These are phyloP conservation scores for Fusarium penzigii DNA, from an alignment of 2,329 filamentous ascomycete genomes.

Conservation along the genomic window DNA sequence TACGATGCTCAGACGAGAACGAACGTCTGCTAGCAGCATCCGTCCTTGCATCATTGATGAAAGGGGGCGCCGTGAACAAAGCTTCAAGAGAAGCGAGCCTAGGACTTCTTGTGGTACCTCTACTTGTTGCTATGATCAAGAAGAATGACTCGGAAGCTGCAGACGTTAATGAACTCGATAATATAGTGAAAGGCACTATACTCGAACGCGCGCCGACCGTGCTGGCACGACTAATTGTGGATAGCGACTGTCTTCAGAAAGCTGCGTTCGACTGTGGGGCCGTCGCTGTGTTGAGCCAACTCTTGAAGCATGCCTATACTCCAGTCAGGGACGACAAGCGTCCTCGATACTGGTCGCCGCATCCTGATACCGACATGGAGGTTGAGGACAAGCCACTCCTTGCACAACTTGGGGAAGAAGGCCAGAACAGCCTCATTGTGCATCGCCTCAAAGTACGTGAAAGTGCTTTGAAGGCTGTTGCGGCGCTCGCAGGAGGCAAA, in stretches of 20 bases:
- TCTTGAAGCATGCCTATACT: conserved; percentile 54
- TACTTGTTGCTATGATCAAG: conserved; percentile 64
- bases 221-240: conserved; percentile 75
- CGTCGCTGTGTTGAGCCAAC: conserved; percentile 46
- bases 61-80: conserved; percentile 65
- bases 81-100: conserved; percentile 61
- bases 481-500: conserved; percentile 77
- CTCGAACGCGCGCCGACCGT: conserved; percentile 73
- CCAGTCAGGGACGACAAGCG: conserved; percentile 37
- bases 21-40: conserved; percentile 69
- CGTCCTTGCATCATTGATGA: conserved; percentile 69
- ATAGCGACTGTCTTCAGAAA: conserved; percentile 78
- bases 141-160: conserved; percentile 47
- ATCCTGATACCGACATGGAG: conserved; percentile 37
- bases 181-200: conserved; percentile 42
- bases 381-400: conserved; percentile 36
- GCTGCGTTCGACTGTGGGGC: conserved; percentile 70
- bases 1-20: conserved; percentile 57
- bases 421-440: conserved; percentile 58
- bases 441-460: conserved; percentile 79
- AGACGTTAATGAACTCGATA: conserved; percentile 39
- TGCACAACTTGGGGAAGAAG: conserved; percentile 59
- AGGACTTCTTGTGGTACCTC: conserved; percentile 67
- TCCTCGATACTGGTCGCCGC: conserved; percentile 42
- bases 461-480: conserved; percentile 74